Evolutionary conservation across 2,329 filamentous ascomycete genomes (phyloP).

Genomic region (Chaetoscypha palmicola): DNA sequence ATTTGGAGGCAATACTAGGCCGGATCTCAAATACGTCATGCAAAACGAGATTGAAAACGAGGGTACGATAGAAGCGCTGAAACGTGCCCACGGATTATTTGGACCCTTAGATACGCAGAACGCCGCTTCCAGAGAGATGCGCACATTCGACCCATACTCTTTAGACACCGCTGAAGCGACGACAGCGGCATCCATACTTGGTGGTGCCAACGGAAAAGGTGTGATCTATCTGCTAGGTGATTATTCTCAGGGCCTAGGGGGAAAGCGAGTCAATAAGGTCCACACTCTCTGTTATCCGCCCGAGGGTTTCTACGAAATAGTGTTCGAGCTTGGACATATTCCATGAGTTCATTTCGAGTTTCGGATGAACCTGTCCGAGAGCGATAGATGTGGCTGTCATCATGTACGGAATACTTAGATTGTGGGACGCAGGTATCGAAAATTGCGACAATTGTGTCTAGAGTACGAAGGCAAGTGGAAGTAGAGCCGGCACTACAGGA

Average conservation of each 20-base stretch:
- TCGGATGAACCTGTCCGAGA: neutral
- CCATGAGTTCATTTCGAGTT: too few relatives aligned
- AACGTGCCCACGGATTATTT: neutral
- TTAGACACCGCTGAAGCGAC: neutral
- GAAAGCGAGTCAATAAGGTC: neutral
- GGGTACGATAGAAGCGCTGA: neutral
- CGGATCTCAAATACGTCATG: conserved; percentile 4
- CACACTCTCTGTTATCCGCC: neutral
- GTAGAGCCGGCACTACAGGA: too few relatives aligned
- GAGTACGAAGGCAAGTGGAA: too few relatives aligned
- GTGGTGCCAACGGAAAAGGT: neutral
- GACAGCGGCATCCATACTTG: neutral
- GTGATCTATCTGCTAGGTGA: neutral
- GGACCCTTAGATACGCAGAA: neutral
- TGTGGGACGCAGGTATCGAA: too few relatives aligned
- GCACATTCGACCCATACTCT: conserved; percentile 1
- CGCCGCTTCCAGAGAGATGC: neutral
- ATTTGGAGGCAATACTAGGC: neutral
- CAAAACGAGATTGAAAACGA: neutral
- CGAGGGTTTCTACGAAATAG: neutral
- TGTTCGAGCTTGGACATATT: conserved; percentile 2
- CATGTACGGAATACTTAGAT: neutral
- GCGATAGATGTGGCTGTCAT: neutral
- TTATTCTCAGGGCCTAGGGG: neutral
- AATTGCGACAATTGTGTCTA: too few relatives aligned